phyloP scores from a whole-genome alignment of 345 rosid species.

The Cardamine chenopodiifolia region DNA sequence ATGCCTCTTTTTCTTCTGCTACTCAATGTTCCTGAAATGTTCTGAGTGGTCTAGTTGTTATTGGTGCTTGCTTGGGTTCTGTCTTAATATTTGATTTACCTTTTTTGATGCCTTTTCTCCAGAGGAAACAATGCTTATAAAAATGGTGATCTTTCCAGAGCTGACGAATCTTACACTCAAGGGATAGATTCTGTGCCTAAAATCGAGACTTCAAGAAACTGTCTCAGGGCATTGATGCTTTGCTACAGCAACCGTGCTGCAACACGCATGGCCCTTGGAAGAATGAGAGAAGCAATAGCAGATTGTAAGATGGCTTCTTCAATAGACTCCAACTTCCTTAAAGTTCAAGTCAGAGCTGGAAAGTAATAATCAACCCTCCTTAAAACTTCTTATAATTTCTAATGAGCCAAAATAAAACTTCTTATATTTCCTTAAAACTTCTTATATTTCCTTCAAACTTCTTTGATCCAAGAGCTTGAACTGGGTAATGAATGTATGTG shows the following conservation, averaged over 20 bases:
- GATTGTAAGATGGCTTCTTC: slow-evolving; percentile 84
- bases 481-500: slow-evolving; percentile 6
- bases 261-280: slow-evolving; percentile 80
- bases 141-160: slow-evolving; percentile 68
- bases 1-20: slow-evolving; percentile 10
- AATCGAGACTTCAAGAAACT: slow-evolving; percentile 73
- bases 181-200: slow-evolving; percentile 72
- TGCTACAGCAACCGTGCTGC: slow-evolving; percentile 99
- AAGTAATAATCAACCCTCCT: slow-evolving; percentile 55
- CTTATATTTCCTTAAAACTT: not conserved
- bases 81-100: slow-evolving; percentile 5
- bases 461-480: slow-evolving; percentile 26
- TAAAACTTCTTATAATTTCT: slow-evolving; percentile 31
- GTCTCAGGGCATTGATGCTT: slow-evolving; percentile 85
- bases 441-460: not conserved
- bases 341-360: slow-evolving; percentile 90
- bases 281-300: slow-evolving; percentile 82
- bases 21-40: slow-evolving; percentile 12
- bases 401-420: slow-evolving; percentile 8
- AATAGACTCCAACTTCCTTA: slow-evolving; percentile 80
- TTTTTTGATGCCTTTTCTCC: slow-evolving; percentile 39
- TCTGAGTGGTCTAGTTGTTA: slow-evolving; percentile 13
- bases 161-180: slow-evolving; percentile 82
- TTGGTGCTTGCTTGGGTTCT: slow-evolving; percentile 10
- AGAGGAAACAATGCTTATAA: slow-evolving; percentile 96